phyloP scores from a whole-genome alignment of 1,284 basidiomycete species.

The Tylopilus sp. region DNA sequence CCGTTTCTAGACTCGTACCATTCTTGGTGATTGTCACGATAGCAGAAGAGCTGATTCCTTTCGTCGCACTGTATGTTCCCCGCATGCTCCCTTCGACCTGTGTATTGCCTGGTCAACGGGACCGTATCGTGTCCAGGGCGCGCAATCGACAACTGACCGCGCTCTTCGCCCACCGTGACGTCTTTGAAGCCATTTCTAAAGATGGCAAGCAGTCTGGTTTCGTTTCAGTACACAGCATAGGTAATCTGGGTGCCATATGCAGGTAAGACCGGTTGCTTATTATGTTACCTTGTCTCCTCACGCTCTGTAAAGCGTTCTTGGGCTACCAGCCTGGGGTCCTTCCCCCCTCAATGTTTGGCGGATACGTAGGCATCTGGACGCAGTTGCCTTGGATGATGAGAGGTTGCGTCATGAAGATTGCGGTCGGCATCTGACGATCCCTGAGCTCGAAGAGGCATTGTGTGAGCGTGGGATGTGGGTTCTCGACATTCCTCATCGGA shows the following conservation, averaged over 20 bases:
- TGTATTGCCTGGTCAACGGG: slow-evolving; percentile 77
- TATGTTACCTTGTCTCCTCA: not conserved
- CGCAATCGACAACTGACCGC: slow-evolving; percentile 47
- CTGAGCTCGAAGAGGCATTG: slow-evolving; percentile 59
- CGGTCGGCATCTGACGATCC: slow-evolving; percentile 43
- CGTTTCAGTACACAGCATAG: slow-evolving; percentile 27
- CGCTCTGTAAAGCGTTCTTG: slow-evolving; percentile 44
- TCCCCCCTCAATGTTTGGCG: slow-evolving; percentile 49
- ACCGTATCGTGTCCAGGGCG: slow-evolving; percentile 62
- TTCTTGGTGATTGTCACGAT: slow-evolving; percentile 75
- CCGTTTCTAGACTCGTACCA: slow-evolving; percentile 61
- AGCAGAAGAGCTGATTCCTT: slow-evolving; percentile 78
- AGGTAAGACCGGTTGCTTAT: slow-evolving; percentile 33
- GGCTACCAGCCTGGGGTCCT: slow-evolving; percentile 56
- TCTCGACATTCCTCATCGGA: not conserved
- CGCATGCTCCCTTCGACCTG: slow-evolving; percentile 84
- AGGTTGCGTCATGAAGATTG: slow-evolving; percentile 50
- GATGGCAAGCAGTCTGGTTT: slow-evolving; percentile 28
- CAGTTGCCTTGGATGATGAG: slow-evolving; percentile 57
- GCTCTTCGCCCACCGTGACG: slow-evolving; percentile 31
- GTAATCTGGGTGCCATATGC: slow-evolving; percentile 33
- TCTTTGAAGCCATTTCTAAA: slow-evolving; percentile 35
- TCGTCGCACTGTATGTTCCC: slow-evolving; percentile 84
- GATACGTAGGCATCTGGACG: slow-evolving; percentile 52
- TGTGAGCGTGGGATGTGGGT: slow-evolving; percentile 72